These are phyloP conservation scores for Pleurotus tuber-regium DNA, from an alignment of 768 basidiomycete genomes.

Conservation along the genomic window DNA sequence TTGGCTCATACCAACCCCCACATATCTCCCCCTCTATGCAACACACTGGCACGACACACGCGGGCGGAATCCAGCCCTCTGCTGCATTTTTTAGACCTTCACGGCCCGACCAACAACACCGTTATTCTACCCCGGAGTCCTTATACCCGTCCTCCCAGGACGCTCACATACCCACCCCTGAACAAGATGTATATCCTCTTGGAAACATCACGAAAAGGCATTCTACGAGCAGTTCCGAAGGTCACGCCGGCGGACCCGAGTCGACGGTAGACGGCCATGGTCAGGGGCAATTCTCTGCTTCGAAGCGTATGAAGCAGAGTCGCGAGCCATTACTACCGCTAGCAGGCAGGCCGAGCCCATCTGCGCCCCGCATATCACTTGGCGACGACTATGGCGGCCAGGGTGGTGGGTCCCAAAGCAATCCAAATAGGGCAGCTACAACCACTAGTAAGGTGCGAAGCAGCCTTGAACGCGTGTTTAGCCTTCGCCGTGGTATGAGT, in stretches of 20 bases:
- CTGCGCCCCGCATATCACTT: constrained; percentile 23
- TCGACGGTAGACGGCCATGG: constrained; percentile 5
- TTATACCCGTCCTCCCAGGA: constrained; percentile 29
- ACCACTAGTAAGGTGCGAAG: constrained; percentile 45
- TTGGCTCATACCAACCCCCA: constrained; percentile 8
- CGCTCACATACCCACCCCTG: constrained; percentile 8
- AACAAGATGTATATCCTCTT: constrained; percentile 36
- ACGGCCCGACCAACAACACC: constrained; percentile 47
- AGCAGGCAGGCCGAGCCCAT: constrained; percentile 26
- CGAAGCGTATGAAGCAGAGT: constrained; percentile 56
- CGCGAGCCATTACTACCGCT: constrained; percentile 73
- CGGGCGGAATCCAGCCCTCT: constrained; percentile 73
- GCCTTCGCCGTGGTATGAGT: constrained; percentile 47
- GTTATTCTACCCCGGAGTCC: constrained; percentile 40
- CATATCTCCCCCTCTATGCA: constrained; percentile 19
- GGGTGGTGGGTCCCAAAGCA: too few species aligned
- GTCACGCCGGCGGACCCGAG: constrained; percentile 25
- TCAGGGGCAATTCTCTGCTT: constrained; percentile 27
- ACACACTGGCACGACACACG: constrained; percentile 47
- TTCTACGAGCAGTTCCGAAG: constrained; percentile 41
- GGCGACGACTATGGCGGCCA: constrained; percentile 5
- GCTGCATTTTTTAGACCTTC: constrained; percentile 77
- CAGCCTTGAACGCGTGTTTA: constrained; percentile 61
- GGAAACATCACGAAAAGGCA: constrained; percentile 33
- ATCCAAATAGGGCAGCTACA: neutral